phyloP scores from a whole-genome alignment of 768 basidiomycete species.

The Exsudoporus frostii region DNA sequence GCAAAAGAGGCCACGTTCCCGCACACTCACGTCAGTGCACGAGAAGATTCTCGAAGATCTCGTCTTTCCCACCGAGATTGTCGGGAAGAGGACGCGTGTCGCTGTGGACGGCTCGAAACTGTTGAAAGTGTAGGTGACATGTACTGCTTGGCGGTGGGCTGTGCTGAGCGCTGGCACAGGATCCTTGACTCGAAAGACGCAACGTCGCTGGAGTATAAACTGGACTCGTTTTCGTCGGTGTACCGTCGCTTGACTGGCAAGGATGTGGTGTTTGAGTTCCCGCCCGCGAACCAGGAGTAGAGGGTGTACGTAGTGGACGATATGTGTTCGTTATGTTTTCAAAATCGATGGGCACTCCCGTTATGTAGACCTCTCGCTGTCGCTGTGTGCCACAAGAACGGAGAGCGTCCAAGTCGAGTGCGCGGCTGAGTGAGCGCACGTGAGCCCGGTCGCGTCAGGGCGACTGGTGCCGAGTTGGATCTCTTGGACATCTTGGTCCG shows the following conservation, averaged over 20 bases:
- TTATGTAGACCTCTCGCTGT: constrained; percentile 26
- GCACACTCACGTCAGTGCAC: constrained; percentile 96
- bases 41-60: constrained; percentile 99
- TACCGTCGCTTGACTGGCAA: constrained; percentile 95
- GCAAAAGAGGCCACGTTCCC: constrained; percentile 96
- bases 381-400: constrained; percentile 22
- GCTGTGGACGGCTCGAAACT: constrained; percentile 92
- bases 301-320: constrained; percentile 30
- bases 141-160: constrained; percentile 5
- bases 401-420: constrained; percentile 3
- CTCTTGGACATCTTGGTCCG: constrained; percentile 26
- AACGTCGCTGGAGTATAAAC: constrained; percentile 98
- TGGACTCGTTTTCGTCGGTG: constrained; percentile 97
- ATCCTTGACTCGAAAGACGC: constrained; percentile 98
- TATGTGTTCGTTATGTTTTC: constrained; percentile 28
- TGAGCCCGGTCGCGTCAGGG: constrained; percentile 34
- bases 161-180: constrained; percentile 41
- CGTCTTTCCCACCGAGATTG: constrained; percentile 98
- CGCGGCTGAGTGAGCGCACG: constrained; percentile 20
- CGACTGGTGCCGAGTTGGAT: constrained; percentile 23
- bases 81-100: constrained; percentile 96
- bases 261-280: constrained; percentile 95
- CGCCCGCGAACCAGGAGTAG: constrained; percentile 71
- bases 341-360: constrained; percentile 38
- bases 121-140: constrained; percentile 85